Evolutionary conservation across 306 rosid genomes (phyloP), one percentile per base, ranked within the genome.

Genomic region (Cucurbita pepo): DNA sequence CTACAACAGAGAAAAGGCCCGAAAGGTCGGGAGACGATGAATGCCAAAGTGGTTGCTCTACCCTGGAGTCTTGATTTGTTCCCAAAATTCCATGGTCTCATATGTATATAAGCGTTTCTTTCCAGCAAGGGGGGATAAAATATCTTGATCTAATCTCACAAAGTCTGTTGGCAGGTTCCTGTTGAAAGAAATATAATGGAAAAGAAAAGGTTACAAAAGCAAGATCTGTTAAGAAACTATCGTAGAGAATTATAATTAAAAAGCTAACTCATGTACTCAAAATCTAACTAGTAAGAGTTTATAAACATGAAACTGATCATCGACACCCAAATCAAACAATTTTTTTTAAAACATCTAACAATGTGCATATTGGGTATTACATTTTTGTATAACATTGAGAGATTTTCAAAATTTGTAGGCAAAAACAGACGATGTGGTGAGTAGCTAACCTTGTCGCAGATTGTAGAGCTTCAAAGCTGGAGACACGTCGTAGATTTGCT

Each of bases 1-100:
- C 57, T 5, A 4, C 66, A 6, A 71, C 62, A 65, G 30, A 64
- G 47, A 25, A 8, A 59, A 52, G 51, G 34, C 13, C 55, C 12
- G 4, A 55, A 16, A 64, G n/a, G 38, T 47, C 2, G 5, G 25
- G 14, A 34, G 47, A 61, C 5, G n/a, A 58, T 14, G 10, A 61
- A 65, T 57, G 69, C 44, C 22, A 13, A 15, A 76, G 10, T 59
- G 4, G 37, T 34, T 16, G 54, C 74, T 61, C 78, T 80, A 91
- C 99, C 96, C 99, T 45, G 99, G 99, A 77, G 99, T 91, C 80
- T 94, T 94, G 66, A 94, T 94, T 78, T 94, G 99, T 88, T 94
- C 99, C 97, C 99, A 94, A 75, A 94, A 94, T 59, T 94, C 96
- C 86, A 30, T 78, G 77, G 91, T 88, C 85, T 94, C 96, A 75